Conservation (phyloP, 352 stramenopile species). For the Phytophthora citrophthora region DNA sequence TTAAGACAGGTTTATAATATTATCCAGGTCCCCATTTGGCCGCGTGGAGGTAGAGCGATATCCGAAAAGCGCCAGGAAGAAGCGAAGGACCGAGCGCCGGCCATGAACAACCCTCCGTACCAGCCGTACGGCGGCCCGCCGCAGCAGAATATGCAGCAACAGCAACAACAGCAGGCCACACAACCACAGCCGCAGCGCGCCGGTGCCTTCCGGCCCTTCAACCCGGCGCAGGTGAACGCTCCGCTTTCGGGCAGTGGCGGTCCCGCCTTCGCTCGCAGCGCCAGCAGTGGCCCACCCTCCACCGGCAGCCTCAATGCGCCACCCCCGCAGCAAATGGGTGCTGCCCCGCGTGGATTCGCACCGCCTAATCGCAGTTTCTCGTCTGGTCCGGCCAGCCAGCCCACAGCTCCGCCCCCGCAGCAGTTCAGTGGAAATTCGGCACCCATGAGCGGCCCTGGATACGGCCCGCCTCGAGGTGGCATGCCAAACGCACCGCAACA, state of each 20-base stretch:
- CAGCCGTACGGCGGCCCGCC: constrained; percentile 58
- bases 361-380: constrained; percentile 34
- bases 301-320: constrained; percentile 24
- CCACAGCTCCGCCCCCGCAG: constrained; percentile 32
- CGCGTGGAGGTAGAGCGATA: constrained; percentile 35
- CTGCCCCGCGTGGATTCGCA: constrained; percentile 34
- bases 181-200: constrained; percentile 41
- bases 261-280: constrained; percentile 23
- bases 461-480: constrained; percentile 20
- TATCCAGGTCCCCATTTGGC: constrained; percentile 3
- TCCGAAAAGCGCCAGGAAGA: constrained; percentile 21
- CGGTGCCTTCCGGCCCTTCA: constrained; percentile 70
- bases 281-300: constrained; percentile 27
- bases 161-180: constrained; percentile 31
- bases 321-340: constrained; percentile 27
- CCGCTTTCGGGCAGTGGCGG: constrained; percentile 42
- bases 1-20: neutral
- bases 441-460: constrained; percentile 43
- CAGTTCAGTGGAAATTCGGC: constrained; percentile 25
- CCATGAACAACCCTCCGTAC: constrained; percentile 56
- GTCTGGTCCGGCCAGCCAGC: constrained; percentile 41
- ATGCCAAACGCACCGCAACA: constrained; percentile 23
- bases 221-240: constrained; percentile 54
- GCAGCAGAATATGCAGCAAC: constrained; percentile 41
- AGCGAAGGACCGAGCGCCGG: constrained; percentile 7